phyloP scores from a whole-genome alignment of 768 basidiomycete species.

The Mycena vitilis region DNA sequence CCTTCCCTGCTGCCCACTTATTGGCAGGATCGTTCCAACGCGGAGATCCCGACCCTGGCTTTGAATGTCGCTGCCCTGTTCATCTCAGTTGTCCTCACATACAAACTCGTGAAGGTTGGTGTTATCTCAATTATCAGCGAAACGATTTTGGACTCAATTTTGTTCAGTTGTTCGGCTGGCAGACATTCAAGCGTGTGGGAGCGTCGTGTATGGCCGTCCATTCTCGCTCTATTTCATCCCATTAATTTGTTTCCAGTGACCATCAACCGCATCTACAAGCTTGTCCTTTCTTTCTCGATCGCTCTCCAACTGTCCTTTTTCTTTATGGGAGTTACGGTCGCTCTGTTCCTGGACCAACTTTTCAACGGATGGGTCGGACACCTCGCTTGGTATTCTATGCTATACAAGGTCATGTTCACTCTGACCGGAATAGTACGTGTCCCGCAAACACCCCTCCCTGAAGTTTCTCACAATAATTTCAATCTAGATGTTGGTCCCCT shows the following conservation, averaged over 20 bases:
- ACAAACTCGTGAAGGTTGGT: conserved; percentile 77
- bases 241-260: conserved; percentile 42
- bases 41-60: conserved; percentile 74
- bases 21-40: conserved; percentile 68
- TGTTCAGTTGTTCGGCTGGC: conserved; percentile 80
- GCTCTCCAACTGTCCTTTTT: conserved; percentile 81
- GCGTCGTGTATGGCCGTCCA: conserved; percentile 57
- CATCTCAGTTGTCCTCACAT: conserved; percentile 73
- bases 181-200: conserved; percentile 89
- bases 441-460: background rate
- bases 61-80: conserved; percentile 72
- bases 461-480: background rate
- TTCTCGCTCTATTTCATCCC: background rate
- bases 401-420: conserved; percentile 69
- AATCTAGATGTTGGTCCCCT: conserved; percentile 70
- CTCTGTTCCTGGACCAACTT: conserved; percentile 83
- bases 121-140: background rate
- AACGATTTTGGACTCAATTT: background rate
- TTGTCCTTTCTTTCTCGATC: conserved; percentile 77
- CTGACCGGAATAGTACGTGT: conserved; percentile 69
- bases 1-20: conserved; percentile 69
- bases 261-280: conserved; percentile 81
- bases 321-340: conserved; percentile 77
- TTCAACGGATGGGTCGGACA: conserved; percentile 73
- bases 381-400: conserved; percentile 53